Conservation (phyloP, 768 basidiomycete species). For the Clathrus columnatus region DNA sequence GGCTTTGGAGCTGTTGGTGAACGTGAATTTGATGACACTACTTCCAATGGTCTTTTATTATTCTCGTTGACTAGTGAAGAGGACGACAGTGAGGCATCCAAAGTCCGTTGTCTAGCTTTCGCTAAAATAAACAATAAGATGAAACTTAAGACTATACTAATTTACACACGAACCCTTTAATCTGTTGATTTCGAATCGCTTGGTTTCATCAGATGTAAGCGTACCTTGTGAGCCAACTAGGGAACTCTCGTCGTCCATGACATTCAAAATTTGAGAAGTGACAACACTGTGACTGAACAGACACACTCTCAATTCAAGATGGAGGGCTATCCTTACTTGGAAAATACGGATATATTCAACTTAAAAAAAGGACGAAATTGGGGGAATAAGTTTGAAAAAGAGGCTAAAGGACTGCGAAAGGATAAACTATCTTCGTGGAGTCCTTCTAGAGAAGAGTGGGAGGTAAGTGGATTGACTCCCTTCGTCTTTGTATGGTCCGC, state of each 20-base stretch:
- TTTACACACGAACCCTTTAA: constrained; percentile 50
- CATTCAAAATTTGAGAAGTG: background rate
- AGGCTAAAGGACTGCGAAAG: constrained; percentile 73
- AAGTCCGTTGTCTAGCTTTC: constrained; percentile 64
- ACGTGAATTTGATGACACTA: constrained; percentile 45
- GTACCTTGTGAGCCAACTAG: constrained; percentile 16
- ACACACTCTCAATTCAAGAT: background rate
- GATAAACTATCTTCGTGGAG: constrained; percentile 83
- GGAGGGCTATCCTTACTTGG: constrained; percentile 45
- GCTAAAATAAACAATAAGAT: constrained; percentile 27
- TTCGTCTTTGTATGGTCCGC: background rate
- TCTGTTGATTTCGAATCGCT: constrained; percentile 69
- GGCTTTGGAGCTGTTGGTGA: constrained; percentile 49
- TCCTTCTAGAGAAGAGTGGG: constrained; percentile 77
- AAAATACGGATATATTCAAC: constrained; percentile 45
- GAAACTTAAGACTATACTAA: background rate
- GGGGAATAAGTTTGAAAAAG: constrained; percentile 69
- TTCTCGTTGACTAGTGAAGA: constrained; percentile 47
- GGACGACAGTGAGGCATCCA: constrained; percentile 44
- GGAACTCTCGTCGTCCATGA: background rate
- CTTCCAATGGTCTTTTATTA: constrained; percentile 63
- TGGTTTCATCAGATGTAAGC: constrained; percentile 60
- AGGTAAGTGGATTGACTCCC: constrained; percentile 39
- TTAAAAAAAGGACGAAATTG: constrained; percentile 62
- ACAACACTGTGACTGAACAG: background rate